Evolutionary conservation across 23 red algal species (phyloP).

Genomic region (Cyanidium caldarium): DNA sequence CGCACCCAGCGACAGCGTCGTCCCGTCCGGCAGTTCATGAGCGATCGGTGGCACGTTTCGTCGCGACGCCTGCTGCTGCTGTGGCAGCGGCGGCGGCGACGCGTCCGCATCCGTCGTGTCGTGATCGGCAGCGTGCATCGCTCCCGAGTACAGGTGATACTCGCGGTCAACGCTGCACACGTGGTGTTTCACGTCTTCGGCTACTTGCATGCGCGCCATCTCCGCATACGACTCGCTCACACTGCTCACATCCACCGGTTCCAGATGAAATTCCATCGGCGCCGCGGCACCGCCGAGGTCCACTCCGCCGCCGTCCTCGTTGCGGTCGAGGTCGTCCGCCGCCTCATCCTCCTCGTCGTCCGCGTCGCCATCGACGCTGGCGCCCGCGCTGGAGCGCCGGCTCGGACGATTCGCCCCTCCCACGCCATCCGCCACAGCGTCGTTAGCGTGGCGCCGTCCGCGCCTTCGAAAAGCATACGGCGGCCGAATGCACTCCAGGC

Average conservation of each 20-base stretch:
- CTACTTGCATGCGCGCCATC: slow-evolving; percentile 25
- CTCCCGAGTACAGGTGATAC: not conserved
- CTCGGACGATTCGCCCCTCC: not conserved
- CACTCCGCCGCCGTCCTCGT: not conserved
- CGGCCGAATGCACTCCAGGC: not conserved
- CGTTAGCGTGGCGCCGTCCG: too few relatives aligned
- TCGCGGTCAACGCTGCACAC: slow-evolving; percentile 66
- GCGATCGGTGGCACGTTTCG: slow-evolving; percentile 11
- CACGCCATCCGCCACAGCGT: not conserved
- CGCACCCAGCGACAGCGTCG: slow-evolving; percentile 33
- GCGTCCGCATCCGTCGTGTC: not conserved
- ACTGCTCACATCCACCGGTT: slow-evolving; percentile 29
- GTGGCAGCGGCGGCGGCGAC: not conserved
- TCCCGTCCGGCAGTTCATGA: slow-evolving; percentile 66
- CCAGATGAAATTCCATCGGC: slow-evolving; percentile 18
- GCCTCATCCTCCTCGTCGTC: not conserved
- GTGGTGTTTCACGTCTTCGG: slow-evolving; percentile 55
- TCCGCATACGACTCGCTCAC: slow-evolving; percentile 21
- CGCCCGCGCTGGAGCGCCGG: not conserved
- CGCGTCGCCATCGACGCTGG: not conserved
- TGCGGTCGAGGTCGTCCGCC: too few relatives aligned
- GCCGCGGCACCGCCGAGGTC: not conserved
- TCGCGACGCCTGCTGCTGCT: too few relatives aligned
- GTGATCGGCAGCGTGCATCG: not conserved
- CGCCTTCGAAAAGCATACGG: not conserved